Base-by-base conservation (phyloP, 768 basidiomycete species). In the Daedaleopsis sinensis region DNA sequence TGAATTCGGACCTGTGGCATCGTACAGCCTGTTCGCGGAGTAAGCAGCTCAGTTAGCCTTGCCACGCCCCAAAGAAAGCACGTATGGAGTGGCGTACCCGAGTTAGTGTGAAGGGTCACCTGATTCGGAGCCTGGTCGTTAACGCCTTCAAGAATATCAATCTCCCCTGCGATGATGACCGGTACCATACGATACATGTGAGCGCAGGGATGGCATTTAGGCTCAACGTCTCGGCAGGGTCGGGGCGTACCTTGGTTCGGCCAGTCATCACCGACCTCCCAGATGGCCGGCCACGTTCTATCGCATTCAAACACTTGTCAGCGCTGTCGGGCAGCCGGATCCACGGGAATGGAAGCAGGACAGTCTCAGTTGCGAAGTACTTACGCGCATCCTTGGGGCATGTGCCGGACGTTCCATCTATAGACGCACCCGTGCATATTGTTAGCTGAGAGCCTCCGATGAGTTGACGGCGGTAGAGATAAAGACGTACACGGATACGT, bases 241-340 rank as follows among this genome's bases (percentile, higher is more conserved):
- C 47, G 47, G 23, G 42, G 46, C 39, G 18, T 39, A 55, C 54
- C 54, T 43, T 67, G 61, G 55, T 75, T 70, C 2, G 85, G 86
- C 86, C 86, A 89, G 52, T 74, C 62, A 24, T 65, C 63, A 35
- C 76, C 82, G n/a, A 77, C 73, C 43, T 83, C 82, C 85, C 84
- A 86, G n/a, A 80, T 67, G 15, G 85, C 85, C 6, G 86, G 84
- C 84, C 84, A 84, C n/a, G 77, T 78, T 48, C 54, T 55, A 32
- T 55, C 16, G 21, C 21, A 27, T 21, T 49, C 21, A 24, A 21
- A 49, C 19, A n/a, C 3, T 42, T 18, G 39, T 42, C 18, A 42
- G 18, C 18, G 5, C 3, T 32, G 39, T 42, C 39, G 18, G 18
- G 39, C 39, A 18, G 11, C 39, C 18, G 39, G 39, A 18, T 42